Conservation (phyloP, 805 yeast species). For the Groenewaldozyma salmanticensis region DNA sequence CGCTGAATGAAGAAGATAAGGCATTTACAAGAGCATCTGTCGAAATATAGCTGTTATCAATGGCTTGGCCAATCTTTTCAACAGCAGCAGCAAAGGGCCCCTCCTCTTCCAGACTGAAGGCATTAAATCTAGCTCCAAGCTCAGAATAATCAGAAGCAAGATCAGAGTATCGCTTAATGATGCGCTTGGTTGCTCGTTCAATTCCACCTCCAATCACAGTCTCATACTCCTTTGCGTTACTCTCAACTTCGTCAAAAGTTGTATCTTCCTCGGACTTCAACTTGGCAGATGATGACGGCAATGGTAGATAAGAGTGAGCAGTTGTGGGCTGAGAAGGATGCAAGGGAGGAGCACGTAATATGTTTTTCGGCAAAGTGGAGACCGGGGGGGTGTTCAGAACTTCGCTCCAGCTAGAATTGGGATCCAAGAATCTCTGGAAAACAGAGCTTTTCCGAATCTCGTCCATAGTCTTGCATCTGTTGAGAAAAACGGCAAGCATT, state of each 20-base stretch:
- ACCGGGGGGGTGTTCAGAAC: constrained; percentile 51
- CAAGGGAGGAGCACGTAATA: constrained; percentile 51
- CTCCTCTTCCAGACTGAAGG: constrained; percentile 43
- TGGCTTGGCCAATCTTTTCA: constrained; percentile 79
- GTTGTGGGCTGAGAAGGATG: constrained; percentile 48
- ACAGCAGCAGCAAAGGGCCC: constrained; percentile 41
- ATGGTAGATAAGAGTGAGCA: constrained; percentile 53
- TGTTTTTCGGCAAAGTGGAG: constrained; percentile 40
- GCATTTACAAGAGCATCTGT: constrained; percentile 43
- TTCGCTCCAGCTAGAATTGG: constrained; percentile 77
- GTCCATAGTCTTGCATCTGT: constrained; percentile 54
- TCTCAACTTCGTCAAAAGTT: constrained; percentile 34
- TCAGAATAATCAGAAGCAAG: constrained; percentile 60
- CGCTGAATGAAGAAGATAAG: constrained; percentile 50
- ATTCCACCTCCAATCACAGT: constrained; percentile 36
- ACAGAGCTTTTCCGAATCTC: constrained; percentile 50
- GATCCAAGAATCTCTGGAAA: constrained; percentile 73
- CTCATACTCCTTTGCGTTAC: constrained; percentile 37
- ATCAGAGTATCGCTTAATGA: constrained; percentile 46
- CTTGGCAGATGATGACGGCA: constrained; percentile 39
- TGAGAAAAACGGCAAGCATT: constrained; percentile 65
- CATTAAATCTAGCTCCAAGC: constrained; percentile 62
- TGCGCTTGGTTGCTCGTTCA: constrained; percentile 48
- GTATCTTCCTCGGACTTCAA: constrained; percentile 30
- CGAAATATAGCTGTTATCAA: constrained; percentile 53